Percentiles rank a stretch among this genome's conserved stretches.
These are phyloP conservation scores for Alternaria gansuensis DNA, from an alignment of 2,329 filamentous ascomycete species.

Conservation along the genomic window DNA sequence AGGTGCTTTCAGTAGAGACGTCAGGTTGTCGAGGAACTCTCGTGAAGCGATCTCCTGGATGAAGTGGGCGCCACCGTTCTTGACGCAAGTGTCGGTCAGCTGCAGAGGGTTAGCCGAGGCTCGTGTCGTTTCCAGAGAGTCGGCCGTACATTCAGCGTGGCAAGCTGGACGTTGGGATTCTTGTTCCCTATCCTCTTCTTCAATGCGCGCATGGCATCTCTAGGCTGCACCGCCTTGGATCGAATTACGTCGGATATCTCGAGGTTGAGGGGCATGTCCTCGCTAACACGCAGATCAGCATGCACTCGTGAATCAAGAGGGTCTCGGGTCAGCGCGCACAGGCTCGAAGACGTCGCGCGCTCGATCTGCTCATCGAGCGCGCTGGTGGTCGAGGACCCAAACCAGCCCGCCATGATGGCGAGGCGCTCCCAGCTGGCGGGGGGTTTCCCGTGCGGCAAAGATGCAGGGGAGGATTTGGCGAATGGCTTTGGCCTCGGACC, in stretches of 20 bases:
- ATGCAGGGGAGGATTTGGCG: too few relatives aligned
- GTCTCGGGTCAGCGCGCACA: slow-evolving; percentile 64
- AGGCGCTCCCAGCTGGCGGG: slow-evolving; percentile 5
- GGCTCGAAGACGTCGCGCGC: slow-evolving; percentile 89
- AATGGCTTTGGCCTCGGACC: too few relatives aligned
- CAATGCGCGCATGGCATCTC: slow-evolving; percentile 96
- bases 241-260: slow-evolving; percentile 98
- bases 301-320: too few relatives aligned
- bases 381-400: slow-evolving; percentile 80
- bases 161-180: slow-evolving; percentile 96
- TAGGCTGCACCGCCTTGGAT: slow-evolving; percentile 96
- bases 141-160: slow-evolving; percentile 81
- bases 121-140: neutral
- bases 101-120: slow-evolving; percentile 45
- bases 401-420: slow-evolving; percentile 88
- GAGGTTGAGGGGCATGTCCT: slow-evolving; percentile 96
- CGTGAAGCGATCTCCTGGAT: slow-evolving; percentile 93
- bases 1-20: slow-evolving; percentile 84
- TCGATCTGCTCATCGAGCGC: slow-evolving; percentile 98
- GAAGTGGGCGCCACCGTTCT: slow-evolving; percentile 97
- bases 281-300: slow-evolving; percentile 61
- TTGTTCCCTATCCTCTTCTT: slow-evolving; percentile 95
- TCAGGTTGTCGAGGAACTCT: slow-evolving; percentile 98
- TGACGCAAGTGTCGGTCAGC: slow-evolving; percentile 98
- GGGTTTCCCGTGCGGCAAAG: neutral